phyloP scores from a whole-genome alignment of 192 early-diverging fungal species.

The Coemansia sp. region DNA sequence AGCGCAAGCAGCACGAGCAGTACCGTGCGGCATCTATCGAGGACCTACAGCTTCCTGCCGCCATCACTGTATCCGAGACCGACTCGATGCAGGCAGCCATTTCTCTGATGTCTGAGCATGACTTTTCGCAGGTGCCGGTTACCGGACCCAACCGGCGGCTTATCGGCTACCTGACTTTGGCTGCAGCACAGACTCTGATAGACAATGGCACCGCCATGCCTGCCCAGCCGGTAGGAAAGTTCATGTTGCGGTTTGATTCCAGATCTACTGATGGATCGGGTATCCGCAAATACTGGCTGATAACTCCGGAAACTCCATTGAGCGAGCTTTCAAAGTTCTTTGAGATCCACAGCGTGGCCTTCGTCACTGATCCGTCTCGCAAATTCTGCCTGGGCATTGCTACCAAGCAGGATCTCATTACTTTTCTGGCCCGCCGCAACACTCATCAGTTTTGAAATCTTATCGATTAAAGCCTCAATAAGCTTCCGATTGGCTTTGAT shows the following conservation, averaged over 20 bases:
- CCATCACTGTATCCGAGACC: conserved; percentile 64
- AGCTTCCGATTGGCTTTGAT: no score
- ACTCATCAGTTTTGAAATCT: conserved; percentile 9
- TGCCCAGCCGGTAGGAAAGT: conserved; percentile 53
- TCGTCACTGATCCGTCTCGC: conserved; percentile 75
- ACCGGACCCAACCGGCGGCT: conserved; percentile 64
- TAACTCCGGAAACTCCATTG: conserved; percentile 77
- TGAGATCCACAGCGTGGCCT: conserved; percentile 77
- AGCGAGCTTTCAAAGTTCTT: conserved; percentile 78
- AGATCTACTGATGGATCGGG: neutral
- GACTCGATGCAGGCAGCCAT: conserved; percentile 62
- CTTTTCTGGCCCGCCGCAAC: conserved; percentile 63
- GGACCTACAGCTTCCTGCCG: conserved; percentile 78
- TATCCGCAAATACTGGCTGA: conserved; percentile 59
- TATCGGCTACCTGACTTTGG: conserved; percentile 73
- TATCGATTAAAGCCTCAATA: neutral
- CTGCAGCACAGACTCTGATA: conserved; percentile 58
- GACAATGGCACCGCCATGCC: conserved; percentile 54
- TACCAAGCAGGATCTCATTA: conserved; percentile 73
- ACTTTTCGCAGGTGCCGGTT: conserved; percentile 87
- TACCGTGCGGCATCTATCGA: conserved; percentile 80
- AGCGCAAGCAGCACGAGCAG: conserved; percentile 60
- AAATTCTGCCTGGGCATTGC: conserved; percentile 80
- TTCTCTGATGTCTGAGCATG: conserved; percentile 73
- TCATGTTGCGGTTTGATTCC: conserved; percentile 65